Percentiles rank a stretch among this genome's conserved stretches.
Conservation (phyloP, 805 yeast genomes). For the Pichia kluyveri region DNA sequence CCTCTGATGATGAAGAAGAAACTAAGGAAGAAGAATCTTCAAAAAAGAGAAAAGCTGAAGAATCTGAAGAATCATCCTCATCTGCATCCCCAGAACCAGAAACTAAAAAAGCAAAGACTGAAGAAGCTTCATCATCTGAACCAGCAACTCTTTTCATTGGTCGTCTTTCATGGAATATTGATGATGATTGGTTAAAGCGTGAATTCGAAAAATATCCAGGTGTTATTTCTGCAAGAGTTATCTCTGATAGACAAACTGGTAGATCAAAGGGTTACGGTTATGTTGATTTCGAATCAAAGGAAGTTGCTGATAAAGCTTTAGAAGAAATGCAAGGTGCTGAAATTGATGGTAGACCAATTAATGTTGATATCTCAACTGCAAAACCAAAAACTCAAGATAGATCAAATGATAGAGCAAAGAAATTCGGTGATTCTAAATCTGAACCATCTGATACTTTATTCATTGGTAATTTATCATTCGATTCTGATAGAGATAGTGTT, state of each 20-base stretch:
- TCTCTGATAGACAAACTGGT: constrained; percentile 75
- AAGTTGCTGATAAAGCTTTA: constrained; percentile 79
- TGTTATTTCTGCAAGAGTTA: constrained; percentile 82
- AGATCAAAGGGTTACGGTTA: constrained; percentile 96
- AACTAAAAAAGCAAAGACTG: constrained; percentile 40
- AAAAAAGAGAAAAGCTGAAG: constrained; percentile 34
- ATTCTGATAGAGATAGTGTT: constrained; percentile 72
- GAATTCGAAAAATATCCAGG: constrained; percentile 83
- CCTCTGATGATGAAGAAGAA: constrained; percentile 22
- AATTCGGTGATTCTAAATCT: constrained; percentile 84
- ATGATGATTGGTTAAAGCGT: constrained; percentile 84
- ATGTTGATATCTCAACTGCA: constrained; percentile 83
- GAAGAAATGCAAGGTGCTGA: constrained; percentile 83
- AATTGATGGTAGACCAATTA: constrained; percentile 94
- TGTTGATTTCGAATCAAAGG: constrained; percentile 80
- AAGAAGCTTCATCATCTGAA: constrained; percentile 50
- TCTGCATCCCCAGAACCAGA: constrained; percentile 28
- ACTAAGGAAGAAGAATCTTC: constrained; percentile 17
- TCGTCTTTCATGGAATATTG: constrained; percentile 94
- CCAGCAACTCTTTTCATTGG: constrained; percentile 93
- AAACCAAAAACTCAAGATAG: constrained; percentile 56
- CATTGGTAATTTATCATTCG: constrained; percentile 92
- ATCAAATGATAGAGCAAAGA: constrained; percentile 69
- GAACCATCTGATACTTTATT: constrained; percentile 93
- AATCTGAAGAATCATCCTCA: constrained; percentile 20